Base-by-base conservation (phyloP, 345 rosid genomes). In the Erucastrum elatum region DNA sequence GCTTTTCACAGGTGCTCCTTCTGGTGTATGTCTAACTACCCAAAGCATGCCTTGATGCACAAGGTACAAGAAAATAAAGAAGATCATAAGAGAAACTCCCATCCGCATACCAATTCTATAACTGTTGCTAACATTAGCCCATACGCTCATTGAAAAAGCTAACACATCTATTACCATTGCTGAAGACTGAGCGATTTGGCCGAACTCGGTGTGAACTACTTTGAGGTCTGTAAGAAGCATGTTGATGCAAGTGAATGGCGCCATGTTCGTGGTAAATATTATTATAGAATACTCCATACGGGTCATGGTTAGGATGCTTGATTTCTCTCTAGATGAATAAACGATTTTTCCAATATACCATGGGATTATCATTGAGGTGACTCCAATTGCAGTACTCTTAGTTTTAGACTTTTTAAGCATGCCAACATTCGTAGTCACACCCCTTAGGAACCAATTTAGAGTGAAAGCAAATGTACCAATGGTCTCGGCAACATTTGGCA, bases 201-300 rank as follows among this genome's bases (percentile, higher is more conserved):
- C 87, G 7, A 87, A 80, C 64, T 84, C 89, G 0, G 89, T 81
- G 75, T 87, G 81, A 25, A 72, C 65, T 78, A 85, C 64, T 16
- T 82, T 87, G 17, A 89, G 83, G 46, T 86, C 89, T 2, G 70
- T 75, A 6, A 90, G 86, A 60, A 90, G 84, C 68, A 64, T 58
- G 17, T 77, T 77, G 15, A 87, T 74, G 63, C 86, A 86, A 0
- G 88, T 83, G 76, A 84, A 82, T 13, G 88, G 61, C 1, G 88
- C 84, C 26, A 82, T 4, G 25, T 58, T 79, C 70, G 49, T 60
- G 56, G 73, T 46, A 41, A 72, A 79, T 11, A 44, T 66, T 13
- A 66, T 5, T 21, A 79, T 2, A 33, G 3, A 1, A 59, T 79
- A 79, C 53, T 79, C 82, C 1, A 0, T 1, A 0, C 7, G 2